Percentiles rank a stretch among this genome's conserved stretches.
phyloP scores from a whole-genome alignment of 2,329 filamentous ascomycete species.

The Pestalotiopsis fici region DNA sequence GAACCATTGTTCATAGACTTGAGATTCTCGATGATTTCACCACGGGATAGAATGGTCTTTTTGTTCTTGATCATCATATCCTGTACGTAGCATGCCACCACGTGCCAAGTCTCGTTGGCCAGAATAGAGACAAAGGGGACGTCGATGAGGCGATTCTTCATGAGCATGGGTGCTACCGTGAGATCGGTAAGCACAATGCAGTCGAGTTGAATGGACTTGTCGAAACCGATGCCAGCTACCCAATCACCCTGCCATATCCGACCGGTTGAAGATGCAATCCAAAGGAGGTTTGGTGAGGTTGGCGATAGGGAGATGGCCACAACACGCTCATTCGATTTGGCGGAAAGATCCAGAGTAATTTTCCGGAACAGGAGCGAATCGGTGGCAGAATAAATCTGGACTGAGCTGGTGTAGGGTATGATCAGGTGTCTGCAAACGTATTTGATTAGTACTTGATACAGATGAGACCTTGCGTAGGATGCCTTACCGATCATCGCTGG shows the following conservation, averaged over 20 bases:
- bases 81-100: constrained; percentile 47
- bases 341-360: constrained; percentile 54
- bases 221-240: constrained; percentile 46
- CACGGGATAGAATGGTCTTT: constrained; percentile 37
- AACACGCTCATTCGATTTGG: constrained; percentile 32
- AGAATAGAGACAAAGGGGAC: constrained; percentile 49
- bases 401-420: constrained; percentile 70
- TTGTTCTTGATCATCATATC: constrained; percentile 25
- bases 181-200: constrained; percentile 49
- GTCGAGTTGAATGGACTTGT: constrained; percentile 41
- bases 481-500: constrained; percentile 60
- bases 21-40: constrained; percentile 45
- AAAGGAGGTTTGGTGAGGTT: constrained; percentile 47
- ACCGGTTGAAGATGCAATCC: constrained; percentile 62
- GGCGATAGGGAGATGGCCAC: constrained; percentile 47
- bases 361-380: constrained; percentile 80
- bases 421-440: constrained; percentile 65
- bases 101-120: constrained; percentile 37
- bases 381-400: constrained; percentile 79
- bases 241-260: constrained; percentile 60
- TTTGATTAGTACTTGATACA: constrained; percentile 25
- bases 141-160: constrained; percentile 39
- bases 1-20: constrained; percentile 55
- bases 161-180: constrained; percentile 38
- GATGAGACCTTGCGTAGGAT: neutral